Base-by-base conservation (phyloP, 257 asterid genomes). In the Fraxinus anomala region DNA sequence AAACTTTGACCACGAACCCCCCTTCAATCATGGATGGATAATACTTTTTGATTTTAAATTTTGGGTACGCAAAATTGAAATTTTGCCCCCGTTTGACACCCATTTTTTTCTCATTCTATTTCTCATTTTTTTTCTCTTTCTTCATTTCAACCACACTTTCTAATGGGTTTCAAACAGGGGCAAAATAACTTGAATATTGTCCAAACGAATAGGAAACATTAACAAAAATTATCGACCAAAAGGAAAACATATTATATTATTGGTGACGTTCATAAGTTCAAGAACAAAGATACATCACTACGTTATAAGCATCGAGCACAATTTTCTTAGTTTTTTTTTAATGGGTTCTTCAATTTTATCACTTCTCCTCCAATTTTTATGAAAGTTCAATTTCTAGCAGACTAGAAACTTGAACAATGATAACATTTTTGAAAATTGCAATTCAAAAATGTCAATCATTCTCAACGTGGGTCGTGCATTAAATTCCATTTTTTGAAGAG, bases 1-100 rank as follows among this genome's bases (percentile, higher is more conserved):
- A 76, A 76, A 78, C 76, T 83, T 85, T 83, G 89, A 83, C 87
- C 85, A 75, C 36, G n/a, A 3, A 5, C n/a, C 66, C 28, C 66
- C 68, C 30, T 21, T 61, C 31, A 61, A 61, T 23, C 33, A 23
- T 61, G 68, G 68, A 23, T 24, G 24, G 31, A 10, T 61, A 21
- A 24, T 4, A 21, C 16, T 61, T 61, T 2, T 61, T 24, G 3
- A 61, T 5, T 23, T 59, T 1, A 23, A 61, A 56, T 19, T 56
- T 56, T 56, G 67, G 67, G 12, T n/a, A 5, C 13, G 30, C 63
- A 3, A 51, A 51, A 54, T 54, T 54, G 11, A 11, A 54, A 19
- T 6, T n/a, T n/a, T n/a, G n/a, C n/a, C n/a, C n/a, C n/a, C n/a
- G n/a, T n/a, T n/a, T n/a, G n/a, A n/a, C n/a, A n/a, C n/a, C n/a